Evolutionary conservation across 1,284 basidiomycete genomes (phyloP), one percentile per base, ranked within the genome.

Genomic region (Butyriboletus regius): DNA sequence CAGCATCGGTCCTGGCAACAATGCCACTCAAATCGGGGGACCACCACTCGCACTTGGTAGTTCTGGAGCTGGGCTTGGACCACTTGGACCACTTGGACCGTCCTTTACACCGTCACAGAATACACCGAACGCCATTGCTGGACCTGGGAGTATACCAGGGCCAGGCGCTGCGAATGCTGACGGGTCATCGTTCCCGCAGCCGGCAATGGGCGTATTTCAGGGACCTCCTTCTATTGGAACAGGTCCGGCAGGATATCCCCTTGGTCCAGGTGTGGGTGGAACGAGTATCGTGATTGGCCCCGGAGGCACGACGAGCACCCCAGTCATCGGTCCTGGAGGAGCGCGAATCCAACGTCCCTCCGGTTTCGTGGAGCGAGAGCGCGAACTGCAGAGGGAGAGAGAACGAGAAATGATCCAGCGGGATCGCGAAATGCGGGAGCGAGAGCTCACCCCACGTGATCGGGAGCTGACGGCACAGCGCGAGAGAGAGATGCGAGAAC

Each of bases 171-270:
- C 43, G 10, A 60, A 53, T 38, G 10, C 20, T 10, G 63, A 68
- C 5, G 51, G 57, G 8, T 39, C 51, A 20, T 37, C 53, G 8
- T 61, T 62, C 35, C 51, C 63, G 14, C 60, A 66, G 36, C 60
- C 67, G 3, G 42, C 66, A 4, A 63, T 68, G 63, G 67, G 61
- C n/a, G 46, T 63, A n/a, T 65, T 63, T 34, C 61, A 63, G 31
- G 61, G 59, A 15, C 63, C 61, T 7, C 51, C 60, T 20, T 50
- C 62, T 14, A 44, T 63, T 22, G 59, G 50, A 32, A 34, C 56
- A 28, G 54, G 64, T 17, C 39, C 46, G n/a, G 36, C 50, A 14
- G 54, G 54, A 18, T 65, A 63, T 46, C 46, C 64, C 5, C 42
- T 57, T 8, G 60, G 64, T 35, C 46, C 62, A 20, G 58, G 60